A percentile compares a stretch with the other conserved stretches of the same genome.
phyloP scores from a whole-genome alignment of 768 basidiomycete genomes.

The Naganishia antarctica region DNA sequence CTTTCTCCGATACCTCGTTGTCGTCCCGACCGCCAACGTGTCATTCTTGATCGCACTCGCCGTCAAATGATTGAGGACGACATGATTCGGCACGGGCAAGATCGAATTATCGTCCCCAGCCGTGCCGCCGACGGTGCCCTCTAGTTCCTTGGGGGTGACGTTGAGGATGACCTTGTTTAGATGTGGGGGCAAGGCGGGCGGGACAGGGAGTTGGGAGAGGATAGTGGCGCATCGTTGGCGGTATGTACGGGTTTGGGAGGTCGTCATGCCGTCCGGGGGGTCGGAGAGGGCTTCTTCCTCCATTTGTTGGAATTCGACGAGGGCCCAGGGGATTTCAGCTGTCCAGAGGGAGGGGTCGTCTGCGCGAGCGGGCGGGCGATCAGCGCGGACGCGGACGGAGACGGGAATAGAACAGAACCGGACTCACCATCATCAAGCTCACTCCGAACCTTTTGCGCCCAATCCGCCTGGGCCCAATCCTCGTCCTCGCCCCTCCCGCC shows the following conservation, averaged over 20 bases:
- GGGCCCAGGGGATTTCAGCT: slow-evolving; percentile 66
- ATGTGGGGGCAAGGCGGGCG: slow-evolving; percentile 81
- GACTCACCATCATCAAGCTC: slow-evolving; percentile 30
- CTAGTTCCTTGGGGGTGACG: slow-evolving; percentile 42
- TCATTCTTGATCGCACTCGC: slow-evolving; percentile 94
- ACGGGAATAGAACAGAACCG: neutral
- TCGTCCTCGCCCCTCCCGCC: neutral
- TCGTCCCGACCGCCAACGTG: slow-evolving; percentile 84
- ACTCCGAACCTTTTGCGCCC: slow-evolving; percentile 26
- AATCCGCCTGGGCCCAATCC: slow-evolving; percentile 29
- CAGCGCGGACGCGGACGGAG: too few species aligned
- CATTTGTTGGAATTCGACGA: slow-evolving; percentile 71
- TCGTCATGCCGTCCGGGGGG: slow-evolving; percentile 32
- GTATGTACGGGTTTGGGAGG: slow-evolving; percentile 2
- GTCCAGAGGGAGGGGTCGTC: slow-evolving; percentile 63
- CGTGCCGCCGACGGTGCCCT: slow-evolving; percentile 35
- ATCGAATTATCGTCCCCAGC: slow-evolving; percentile 76
- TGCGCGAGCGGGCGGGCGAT: slow-evolving; percentile 26
- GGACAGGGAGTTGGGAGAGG: slow-evolving; percentile 71
- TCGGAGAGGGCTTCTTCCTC: slow-evolving; percentile 60
- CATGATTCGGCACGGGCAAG: slow-evolving; percentile 85
- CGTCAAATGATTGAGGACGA: slow-evolving; percentile 87
- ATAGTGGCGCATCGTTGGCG: slow-evolving; percentile 11
- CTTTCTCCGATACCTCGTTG: slow-evolving; percentile 87
- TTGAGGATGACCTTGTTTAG: slow-evolving; percentile 93